Evolutionary conservation across 2,329 filamentous ascomycete genomes (phyloP).

Genomic region (Colletotrichum phormii): DNA sequence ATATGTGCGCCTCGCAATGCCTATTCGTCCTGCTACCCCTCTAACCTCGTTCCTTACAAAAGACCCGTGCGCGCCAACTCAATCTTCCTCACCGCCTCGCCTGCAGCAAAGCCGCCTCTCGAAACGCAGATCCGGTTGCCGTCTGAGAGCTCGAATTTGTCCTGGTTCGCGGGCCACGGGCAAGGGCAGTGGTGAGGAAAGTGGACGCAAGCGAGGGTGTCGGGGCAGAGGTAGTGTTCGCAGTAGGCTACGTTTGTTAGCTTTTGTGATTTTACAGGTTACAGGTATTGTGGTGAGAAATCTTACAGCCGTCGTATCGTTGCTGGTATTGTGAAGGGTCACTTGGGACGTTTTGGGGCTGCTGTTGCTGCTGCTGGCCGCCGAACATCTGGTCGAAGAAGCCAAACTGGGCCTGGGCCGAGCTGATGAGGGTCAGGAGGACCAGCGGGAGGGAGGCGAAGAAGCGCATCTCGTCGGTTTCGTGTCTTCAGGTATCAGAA

Average conservation of each 20-base stretch:
- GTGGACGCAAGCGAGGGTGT: constrained; percentile 93
- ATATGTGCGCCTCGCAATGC: constrained; percentile 8
- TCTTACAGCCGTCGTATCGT: constrained; percentile 77
- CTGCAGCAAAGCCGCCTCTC: constrained; percentile 78
- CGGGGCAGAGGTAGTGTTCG: constrained; percentile 93
- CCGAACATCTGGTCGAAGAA: constrained; percentile 99
- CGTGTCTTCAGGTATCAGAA: too few relatives aligned
- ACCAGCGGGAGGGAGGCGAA: constrained; percentile 48
- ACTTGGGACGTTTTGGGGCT: constrained; percentile 79
- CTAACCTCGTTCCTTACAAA: constrained; percentile 57
- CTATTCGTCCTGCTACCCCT: background rate
- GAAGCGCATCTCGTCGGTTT: constrained; percentile 47
- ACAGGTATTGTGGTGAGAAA: too few relatives aligned
- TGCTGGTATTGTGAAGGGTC: constrained; percentile 85
- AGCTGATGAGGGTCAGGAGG: constrained; percentile 69
- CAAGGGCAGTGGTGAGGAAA: constrained; percentile 98
- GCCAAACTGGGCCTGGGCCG: constrained; percentile 84
- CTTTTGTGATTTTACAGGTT: too few relatives aligned
- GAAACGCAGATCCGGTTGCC: constrained; percentile 80
- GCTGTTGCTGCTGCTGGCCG: constrained; percentile 63
- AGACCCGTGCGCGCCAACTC: constrained; percentile 84
- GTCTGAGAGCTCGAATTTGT: constrained; percentile 81
- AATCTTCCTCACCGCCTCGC: constrained; percentile 80
- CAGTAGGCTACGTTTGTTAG: too few relatives aligned
- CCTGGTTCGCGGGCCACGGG: constrained; percentile 79